Base-by-base conservation (phyloP, 2,329 filamentous ascomycete genomes). In the Alternaria solani region DNA sequence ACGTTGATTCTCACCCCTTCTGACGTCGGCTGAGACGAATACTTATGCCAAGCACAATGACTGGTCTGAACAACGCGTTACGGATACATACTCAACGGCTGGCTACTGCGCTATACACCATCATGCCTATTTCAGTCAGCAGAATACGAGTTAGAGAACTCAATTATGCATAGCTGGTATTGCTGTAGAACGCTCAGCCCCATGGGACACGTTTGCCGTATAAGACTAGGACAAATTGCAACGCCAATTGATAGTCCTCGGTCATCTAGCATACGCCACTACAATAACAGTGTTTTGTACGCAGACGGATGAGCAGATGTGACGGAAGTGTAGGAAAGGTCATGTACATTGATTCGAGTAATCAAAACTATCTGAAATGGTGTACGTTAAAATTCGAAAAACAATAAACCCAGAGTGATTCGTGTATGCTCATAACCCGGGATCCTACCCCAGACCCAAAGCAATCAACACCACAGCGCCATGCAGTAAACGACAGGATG, bases 401-500 rank as follows among this genome's bases (percentile, higher is more conserved):
- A 34, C 9, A 16, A 34, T 26, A 28, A 36, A 44, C 26, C 51
- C 16, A 9, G 18, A 12, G n/a, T 28, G 39, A 32, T 44, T 43
- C 51, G 51, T 34, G 7, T 53, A 42, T 44, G 51, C 51, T 53
- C 51, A 53, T 53, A 14, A 36, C 28, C 34, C 20, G 5, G 36
- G n/a, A 36, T 9, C 51, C 28, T 14, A 32, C 44, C 26, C 25
- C 38, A 12, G 9, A 43, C 18, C 20, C 18, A 48, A 55, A n/a
- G 26, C 12, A 38, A 39, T 39, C 7, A 54, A 42, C 51, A 38
- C 51, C 56, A 36, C 42, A 55, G 44, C 56, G 51, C 56, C 56
- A 55, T 49, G 56, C 56, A 55, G 51, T 55, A 9, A 59, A 55
- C 25, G 36, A 59, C 51, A 43, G n/a, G 16, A 54, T 28, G 8